These are phyloP conservation scores for Malus sylvestris DNA, from an alignment of 306 rosid species.

Conservation along the genomic window DNA sequence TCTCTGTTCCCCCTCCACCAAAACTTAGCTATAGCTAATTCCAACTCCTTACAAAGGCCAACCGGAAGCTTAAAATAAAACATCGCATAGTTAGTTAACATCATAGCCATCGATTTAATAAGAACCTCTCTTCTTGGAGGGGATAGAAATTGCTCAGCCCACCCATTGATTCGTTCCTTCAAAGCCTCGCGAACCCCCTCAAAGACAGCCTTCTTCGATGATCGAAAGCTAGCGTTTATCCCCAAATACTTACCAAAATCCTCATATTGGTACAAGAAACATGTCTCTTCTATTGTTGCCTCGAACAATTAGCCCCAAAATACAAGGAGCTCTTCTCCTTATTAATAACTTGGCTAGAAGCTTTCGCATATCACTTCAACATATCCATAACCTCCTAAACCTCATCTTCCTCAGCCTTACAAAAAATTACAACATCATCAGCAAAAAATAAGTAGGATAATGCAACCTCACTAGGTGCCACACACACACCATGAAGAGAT, in stretches of 20 bases:
- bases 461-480: too few relatives aligned
- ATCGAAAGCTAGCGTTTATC: background rate
- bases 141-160: background rate
- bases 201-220: background rate
- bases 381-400: rapidly evolving
- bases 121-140: background rate
- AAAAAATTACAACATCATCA: background rate
- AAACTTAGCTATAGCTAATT: too few relatives aligned
- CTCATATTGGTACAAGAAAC: background rate
- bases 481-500: background rate
- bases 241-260: background rate
- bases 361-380: background rate
- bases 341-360: background rate
- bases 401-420: rapidly evolving
- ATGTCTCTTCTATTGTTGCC: background rate
- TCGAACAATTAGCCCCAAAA: background rate
- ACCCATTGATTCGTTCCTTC: too few relatives aligned
- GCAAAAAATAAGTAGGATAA: background rate
- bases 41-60: background rate
- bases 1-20: background rate
- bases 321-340: background rate
- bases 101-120: background rate
- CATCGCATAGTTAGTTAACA: background rate
- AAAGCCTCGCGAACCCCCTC: background rate
- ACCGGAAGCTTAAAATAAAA: background rate